Conservation (phyloP, 1,139 yeast species). For the Protomyces inouyei region DNA sequence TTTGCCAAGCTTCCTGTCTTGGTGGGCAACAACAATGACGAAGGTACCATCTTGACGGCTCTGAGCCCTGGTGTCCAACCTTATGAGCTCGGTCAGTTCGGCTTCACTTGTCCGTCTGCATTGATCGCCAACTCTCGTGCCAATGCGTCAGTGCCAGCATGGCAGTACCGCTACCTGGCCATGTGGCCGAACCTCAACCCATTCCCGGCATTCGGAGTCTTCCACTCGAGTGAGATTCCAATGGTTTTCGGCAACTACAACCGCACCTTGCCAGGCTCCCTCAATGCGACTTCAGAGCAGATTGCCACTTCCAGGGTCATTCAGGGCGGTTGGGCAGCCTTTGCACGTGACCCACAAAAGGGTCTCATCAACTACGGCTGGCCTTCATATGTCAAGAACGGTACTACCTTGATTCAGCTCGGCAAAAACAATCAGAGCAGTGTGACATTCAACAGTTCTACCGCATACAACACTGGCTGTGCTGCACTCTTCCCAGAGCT, state of each 20-base stretch:
- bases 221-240: conserved; percentile 7
- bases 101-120: conserved; percentile 5
- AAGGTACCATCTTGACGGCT: conserved; percentile 16
- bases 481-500: conserved; percentile 4
- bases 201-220: not conserved
- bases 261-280: not conserved
- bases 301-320: not conserved
- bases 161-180: conserved; percentile 8
- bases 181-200: not conserved
- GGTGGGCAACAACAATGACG: conserved; percentile 22
- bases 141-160: not conserved
- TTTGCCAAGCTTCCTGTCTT: conserved; percentile 18
- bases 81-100: not conserved
- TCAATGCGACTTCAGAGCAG: not conserved
- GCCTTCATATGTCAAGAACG: conserved; percentile 16
- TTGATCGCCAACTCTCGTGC: conserved; percentile 1
- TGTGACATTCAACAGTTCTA: conserved; percentile 14
- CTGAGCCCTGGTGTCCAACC: conserved; percentile 1
- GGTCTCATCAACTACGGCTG: conserved; percentile 13
- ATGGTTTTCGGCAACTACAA: conserved; percentile 5
- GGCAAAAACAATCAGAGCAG: conserved; percentile 13
- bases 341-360: conserved; percentile 3
- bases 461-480: conserved; percentile 21
- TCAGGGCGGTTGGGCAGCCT: conserved; percentile 12
- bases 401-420: conserved; percentile 18